These are phyloP conservation scores for Prunus mume DNA, from an alignment of 306 rosid species.

Conservation along the genomic window DNA sequence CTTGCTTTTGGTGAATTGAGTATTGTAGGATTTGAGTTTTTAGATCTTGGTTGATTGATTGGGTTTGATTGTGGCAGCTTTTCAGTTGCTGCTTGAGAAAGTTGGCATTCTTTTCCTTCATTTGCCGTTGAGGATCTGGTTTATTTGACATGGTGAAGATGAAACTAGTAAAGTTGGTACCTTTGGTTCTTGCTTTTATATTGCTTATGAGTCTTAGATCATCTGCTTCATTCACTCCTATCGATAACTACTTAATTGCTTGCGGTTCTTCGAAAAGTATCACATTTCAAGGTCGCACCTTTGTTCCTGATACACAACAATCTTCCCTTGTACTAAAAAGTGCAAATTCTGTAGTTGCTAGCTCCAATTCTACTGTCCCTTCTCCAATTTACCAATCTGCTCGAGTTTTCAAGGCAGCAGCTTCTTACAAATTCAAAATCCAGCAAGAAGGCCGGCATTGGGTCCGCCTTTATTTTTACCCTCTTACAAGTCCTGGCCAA, in stretches of 20 bases:
- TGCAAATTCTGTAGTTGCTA: constrained; percentile 52
- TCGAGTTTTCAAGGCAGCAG: constrained; percentile 55
- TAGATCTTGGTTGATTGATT: constrained; percentile 14
- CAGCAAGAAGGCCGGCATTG: constrained; percentile 67
- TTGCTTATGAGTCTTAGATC: constrained; percentile 40
- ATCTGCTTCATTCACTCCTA: constrained; percentile 54
- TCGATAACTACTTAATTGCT: constrained; percentile 71
- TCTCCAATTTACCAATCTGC: constrained; percentile 73
- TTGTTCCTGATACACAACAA: constrained; percentile 71
- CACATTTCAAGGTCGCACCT: constrained; percentile 64
- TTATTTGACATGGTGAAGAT: constrained; percentile 36
- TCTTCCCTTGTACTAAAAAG: constrained; percentile 48
- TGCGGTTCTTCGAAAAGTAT: constrained; percentile 74
- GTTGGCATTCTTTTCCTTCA: constrained; percentile 3
- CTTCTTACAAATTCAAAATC: constrained; percentile 65
- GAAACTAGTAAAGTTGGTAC: constrained; percentile 39
- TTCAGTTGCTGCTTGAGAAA: neutral
- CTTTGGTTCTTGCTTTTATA: constrained; percentile 39
- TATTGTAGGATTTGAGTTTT: constrained; percentile 13
- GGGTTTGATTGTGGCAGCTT: neutral
- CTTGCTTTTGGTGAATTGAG: neutral
- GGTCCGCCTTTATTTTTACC: constrained; percentile 77
- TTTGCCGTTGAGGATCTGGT: constrained; percentile 14
- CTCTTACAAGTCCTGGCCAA: constrained; percentile 42
- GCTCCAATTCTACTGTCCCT: constrained; percentile 55